Evolutionary conservation across 306 rosid genomes (phyloP).

Genomic region (Rosa chinensis): DNA sequence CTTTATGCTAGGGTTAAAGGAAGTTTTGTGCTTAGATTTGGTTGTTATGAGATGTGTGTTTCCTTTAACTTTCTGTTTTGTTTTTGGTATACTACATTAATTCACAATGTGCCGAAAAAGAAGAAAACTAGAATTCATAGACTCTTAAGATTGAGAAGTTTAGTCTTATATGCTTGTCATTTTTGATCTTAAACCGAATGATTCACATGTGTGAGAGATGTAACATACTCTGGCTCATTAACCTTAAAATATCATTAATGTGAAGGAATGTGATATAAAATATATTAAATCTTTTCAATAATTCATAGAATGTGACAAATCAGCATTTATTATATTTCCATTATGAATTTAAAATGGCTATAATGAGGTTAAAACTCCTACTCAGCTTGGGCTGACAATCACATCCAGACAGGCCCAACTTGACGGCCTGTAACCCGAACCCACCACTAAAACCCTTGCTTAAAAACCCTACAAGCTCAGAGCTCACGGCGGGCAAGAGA

Average conservation of each 20-base stretch:
- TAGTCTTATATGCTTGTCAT: background rate
- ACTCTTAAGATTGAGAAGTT: background rate
- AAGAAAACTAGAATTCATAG: background rate
- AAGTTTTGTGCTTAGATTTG: background rate
- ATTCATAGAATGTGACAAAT: no score
- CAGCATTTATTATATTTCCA: no score
- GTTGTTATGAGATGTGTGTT: background rate
- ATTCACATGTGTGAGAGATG: background rate
- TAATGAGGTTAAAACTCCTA: background rate
- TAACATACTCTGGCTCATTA: background rate
- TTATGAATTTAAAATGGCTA: background rate
- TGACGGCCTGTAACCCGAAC: background rate
- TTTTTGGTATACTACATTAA: background rate
- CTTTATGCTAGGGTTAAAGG: no score
- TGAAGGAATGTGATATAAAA: background rate
- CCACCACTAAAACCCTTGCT: background rate
- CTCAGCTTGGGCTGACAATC: background rate
- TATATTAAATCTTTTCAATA: no score
- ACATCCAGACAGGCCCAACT: background rate
- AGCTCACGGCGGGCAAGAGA: background rate
- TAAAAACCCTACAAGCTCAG: background rate
- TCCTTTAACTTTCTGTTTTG: background rate
- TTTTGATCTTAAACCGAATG: background rate
- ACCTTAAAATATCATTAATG: background rate
- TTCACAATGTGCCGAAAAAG: no score